Evolutionary conservation across 352 stramenopile species (phyloP).

Genomic region (Thalassiosira ordinaria): DNA sequence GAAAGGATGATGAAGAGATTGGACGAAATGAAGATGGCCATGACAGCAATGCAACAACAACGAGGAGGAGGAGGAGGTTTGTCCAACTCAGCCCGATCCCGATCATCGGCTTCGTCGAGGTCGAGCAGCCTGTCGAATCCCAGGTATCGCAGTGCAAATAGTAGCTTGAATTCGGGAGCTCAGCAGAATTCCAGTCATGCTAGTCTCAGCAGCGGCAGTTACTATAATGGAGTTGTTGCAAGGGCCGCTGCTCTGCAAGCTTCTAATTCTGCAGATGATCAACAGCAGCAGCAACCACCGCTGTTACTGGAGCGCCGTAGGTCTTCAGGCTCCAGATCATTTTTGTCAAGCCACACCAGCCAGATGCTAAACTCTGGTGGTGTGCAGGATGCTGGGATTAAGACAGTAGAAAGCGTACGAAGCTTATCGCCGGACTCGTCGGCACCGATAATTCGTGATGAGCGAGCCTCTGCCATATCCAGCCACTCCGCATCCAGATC

Average conservation of each 20-base stretch:
- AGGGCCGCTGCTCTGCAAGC: conserved; percentile 22
- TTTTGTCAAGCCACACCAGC: background rate
- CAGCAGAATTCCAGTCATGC: background rate
- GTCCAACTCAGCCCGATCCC: too few relatives aligned
- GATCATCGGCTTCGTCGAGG: too few relatives aligned
- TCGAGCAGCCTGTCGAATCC: too few relatives aligned
- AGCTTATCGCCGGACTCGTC: background rate
- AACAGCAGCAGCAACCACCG: background rate
- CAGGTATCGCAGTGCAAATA: too few relatives aligned
- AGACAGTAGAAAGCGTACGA: conserved; percentile 24
- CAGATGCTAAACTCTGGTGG: conserved; percentile 7
- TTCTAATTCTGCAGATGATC: background rate
- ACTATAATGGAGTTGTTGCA: conserved; percentile 30
- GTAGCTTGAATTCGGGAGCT: background rate
- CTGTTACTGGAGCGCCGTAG: background rate
- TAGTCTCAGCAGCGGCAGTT: conserved; percentile 27
- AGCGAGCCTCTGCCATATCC: background rate
- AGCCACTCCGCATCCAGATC: conserved; percentile 16
- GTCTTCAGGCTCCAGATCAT: conserved; percentile 27
- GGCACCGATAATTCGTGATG: background rate
- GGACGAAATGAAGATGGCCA: too few relatives aligned
- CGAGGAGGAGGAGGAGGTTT: too few relatives aligned
- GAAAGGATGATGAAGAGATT: too few relatives aligned
- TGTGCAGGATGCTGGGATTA: conserved; percentile 25
- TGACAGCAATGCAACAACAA: too few relatives aligned